These are phyloP conservation scores for Coelastrella sp. DNA, from an alignment of 139 green algal genomes.

Conservation along the genomic window DNA sequence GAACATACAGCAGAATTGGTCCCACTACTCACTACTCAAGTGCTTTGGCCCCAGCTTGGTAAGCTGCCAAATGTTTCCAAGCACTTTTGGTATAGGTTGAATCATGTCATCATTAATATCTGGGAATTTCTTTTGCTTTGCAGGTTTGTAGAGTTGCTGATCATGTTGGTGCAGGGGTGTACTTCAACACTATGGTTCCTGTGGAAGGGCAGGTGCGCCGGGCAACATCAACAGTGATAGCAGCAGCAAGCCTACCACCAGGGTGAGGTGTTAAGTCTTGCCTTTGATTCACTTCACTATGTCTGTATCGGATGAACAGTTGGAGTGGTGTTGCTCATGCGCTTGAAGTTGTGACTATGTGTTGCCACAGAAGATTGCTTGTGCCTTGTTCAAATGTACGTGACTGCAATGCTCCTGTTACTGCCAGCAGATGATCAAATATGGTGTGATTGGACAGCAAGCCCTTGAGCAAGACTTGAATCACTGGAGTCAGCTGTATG, in stretches of 20 bases:
- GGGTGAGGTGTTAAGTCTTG: no score
- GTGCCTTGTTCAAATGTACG: background rate
- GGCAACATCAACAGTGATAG: background rate
- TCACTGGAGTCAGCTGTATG: conserved; percentile 83
- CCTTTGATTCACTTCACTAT: background rate
- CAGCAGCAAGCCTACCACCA: no score
- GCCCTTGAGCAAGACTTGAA: conserved; percentile 73
- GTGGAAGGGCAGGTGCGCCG: conserved; percentile 54
- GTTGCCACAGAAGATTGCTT: no score
- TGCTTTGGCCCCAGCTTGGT: conserved; percentile 61
- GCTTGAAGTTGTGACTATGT: no score
- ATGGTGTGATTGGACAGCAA: conserved; percentile 77
- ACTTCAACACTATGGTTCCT: conserved; percentile 88
- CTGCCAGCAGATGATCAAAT: conserved; percentile 81
- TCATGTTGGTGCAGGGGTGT: conserved; percentile 76
- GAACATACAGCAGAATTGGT: conserved; percentile 77
- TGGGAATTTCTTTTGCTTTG: background rate
- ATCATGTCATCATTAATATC: background rate
- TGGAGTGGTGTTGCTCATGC: no score
- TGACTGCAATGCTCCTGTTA: background rate
- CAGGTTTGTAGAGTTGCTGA: conserved; percentile 69
- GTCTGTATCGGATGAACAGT: no score
- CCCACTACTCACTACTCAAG: conserved; percentile 81
- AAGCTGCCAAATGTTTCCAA: no score
- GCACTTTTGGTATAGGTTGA: background rate